These are phyloP conservation scores for Hondaea fermentalgiana DNA, from an alignment of 108 stramenopile species.

Conservation along the genomic window DNA sequence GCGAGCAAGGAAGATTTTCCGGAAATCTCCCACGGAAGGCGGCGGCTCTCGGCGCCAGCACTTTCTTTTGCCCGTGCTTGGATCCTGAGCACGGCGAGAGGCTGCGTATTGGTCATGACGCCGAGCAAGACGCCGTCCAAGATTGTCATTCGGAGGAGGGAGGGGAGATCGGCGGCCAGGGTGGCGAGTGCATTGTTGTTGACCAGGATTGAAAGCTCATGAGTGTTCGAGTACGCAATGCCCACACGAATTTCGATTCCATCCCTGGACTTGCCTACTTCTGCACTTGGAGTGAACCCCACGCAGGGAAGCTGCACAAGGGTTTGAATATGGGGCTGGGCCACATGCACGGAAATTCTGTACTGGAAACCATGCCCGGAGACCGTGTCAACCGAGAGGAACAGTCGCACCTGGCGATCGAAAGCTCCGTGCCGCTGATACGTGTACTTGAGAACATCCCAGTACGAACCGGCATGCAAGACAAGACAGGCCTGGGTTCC, in stretches of 20 bases:
- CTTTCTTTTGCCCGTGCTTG: background rate
- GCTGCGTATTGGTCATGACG: background rate
- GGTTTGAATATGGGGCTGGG: background rate
- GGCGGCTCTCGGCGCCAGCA: background rate
- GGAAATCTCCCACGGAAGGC: background rate
- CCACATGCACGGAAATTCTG: background rate
- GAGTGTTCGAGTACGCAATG: background rate
- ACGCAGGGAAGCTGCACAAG: background rate
- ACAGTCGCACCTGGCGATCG: background rate
- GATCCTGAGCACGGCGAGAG: background rate
- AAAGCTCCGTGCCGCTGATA: background rate
- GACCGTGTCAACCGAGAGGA: background rate
- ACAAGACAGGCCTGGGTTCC: background rate
- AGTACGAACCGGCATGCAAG: background rate
- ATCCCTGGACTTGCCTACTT: background rate
- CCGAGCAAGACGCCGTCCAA: background rate
- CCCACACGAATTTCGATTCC: background rate
- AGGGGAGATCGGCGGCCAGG: background rate
- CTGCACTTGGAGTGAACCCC: background rate
- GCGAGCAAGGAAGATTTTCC: background rate
- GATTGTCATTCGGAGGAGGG: background rate
- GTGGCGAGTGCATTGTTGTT: background rate
- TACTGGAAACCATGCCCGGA: background rate
- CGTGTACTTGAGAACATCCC: background rate
- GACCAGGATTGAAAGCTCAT: background rate